These are phyloP conservation scores for Chaetomium sp. DNA, from an alignment of 2,329 filamentous ascomycete species.

Conservation along the genomic window DNA sequence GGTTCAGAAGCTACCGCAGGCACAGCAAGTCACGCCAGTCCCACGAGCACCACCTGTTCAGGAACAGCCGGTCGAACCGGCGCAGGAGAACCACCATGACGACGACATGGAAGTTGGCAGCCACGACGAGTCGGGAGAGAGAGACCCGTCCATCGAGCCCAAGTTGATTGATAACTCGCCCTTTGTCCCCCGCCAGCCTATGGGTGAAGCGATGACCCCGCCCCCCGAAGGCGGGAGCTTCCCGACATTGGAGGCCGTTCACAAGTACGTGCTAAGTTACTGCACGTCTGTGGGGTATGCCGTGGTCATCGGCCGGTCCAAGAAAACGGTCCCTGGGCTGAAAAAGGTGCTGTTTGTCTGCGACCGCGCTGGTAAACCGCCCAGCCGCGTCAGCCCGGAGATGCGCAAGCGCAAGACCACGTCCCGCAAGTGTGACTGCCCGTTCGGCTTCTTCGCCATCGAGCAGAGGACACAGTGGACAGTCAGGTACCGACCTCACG, in stretches of 20 bases:
- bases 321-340: conserved; percentile 66
- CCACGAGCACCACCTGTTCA: conserved; percentile 33
- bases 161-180: conserved; percentile 54
- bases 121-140: conserved; percentile 50
- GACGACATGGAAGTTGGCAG: conserved; percentile 59
- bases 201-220: conserved; percentile 63
- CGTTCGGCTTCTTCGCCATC: conserved; percentile 70
- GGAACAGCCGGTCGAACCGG: conserved; percentile 29
- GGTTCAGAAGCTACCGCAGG: conserved; percentile 27
- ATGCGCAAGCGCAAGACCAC: conserved; percentile 67
- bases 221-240: conserved; percentile 67
- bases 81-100: conserved; percentile 47
- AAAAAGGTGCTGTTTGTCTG: conserved; percentile 71
- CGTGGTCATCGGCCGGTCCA: conserved; percentile 68
- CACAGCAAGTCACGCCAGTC: conserved; percentile 40
- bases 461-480: conserved; percentile 69
- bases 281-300: conserved; percentile 69
- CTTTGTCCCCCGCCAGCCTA: conserved; percentile 56
- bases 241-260: conserved; percentile 64
- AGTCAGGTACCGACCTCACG: conserved; percentile 64
- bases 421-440: conserved; percentile 69
- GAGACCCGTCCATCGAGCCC: conserved; percentile 48
- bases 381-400: conserved; percentile 63
- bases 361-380: conserved; percentile 65
- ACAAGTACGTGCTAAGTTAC: conserved; percentile 65